Evolutionary conservation across 2,329 filamentous ascomycete species (phyloP).

Genomic region (Fusarium musae): DNA sequence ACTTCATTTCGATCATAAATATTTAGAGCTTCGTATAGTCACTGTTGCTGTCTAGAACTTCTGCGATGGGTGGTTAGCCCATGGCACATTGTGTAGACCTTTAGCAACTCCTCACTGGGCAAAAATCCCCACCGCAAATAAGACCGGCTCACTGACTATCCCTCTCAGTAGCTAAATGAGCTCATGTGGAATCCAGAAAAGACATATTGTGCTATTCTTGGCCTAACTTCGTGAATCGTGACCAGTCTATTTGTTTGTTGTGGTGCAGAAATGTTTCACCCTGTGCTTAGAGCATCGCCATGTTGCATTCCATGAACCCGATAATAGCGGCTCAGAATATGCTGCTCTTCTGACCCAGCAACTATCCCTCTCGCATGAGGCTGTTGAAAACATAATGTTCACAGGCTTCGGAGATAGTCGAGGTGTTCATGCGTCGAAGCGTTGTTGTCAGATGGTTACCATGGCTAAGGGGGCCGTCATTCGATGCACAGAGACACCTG

Average conservation of each 20-base stretch:
- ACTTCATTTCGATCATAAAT: too few species aligned
- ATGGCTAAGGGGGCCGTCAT: neutral
- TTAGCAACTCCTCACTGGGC: neutral
- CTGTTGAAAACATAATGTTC: neutral
- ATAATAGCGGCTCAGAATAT: neutral
- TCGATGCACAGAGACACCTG: neutral
- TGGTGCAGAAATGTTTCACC: constrained; percentile 23
- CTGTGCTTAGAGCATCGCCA: neutral
- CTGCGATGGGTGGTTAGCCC: neutral
- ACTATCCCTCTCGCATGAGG: neutral
- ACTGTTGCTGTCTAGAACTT: neutral
- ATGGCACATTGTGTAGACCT: neutral
- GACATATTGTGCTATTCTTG: neutral
- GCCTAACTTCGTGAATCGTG: neutral
- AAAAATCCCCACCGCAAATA: neutral
- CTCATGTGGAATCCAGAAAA: neutral
- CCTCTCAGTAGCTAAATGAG: neutral
- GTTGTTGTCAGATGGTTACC: neutral
- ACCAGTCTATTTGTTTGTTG: neutral
- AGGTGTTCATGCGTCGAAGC: neutral
- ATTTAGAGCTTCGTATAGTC: neutral
- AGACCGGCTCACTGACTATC: neutral
- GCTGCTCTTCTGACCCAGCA: constrained; percentile 1
- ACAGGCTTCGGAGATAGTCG: neutral
- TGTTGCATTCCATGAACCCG: constrained; percentile 21